phyloP scores from a whole-genome alignment of 345 rosid genomes.

The Jatropha curcas region DNA sequence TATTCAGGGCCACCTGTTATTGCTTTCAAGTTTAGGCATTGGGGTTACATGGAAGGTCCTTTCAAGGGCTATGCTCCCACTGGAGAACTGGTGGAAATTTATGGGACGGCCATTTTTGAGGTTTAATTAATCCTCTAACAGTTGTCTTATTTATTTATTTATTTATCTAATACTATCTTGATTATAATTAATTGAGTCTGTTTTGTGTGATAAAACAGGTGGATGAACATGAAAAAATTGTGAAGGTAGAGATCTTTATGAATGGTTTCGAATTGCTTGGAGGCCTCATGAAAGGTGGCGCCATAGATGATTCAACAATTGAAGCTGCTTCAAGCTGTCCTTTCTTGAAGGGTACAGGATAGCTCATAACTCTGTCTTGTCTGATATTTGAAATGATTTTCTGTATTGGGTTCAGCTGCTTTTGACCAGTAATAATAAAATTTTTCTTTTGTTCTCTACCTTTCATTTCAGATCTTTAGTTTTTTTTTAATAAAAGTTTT shows the following conservation, averaged over 20 bases:
- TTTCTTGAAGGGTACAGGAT: conserved; percentile 42
- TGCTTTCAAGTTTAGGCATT: conserved; percentile 70
- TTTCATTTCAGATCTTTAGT: too few relatives aligned
- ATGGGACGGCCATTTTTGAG: conserved; percentile 42
- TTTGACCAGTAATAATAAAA: too few relatives aligned
- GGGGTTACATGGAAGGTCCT: conserved; percentile 77
- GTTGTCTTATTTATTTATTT: neutral
- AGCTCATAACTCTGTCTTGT: too few relatives aligned
- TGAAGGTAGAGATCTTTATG: conserved; percentile 53
- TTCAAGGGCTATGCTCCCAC: conserved; percentile 64
- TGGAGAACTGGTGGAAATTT: conserved; percentile 45
- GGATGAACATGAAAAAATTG: conserved; percentile 50
- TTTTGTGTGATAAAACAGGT: too few relatives aligned
- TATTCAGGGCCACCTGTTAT: conserved; percentile 58
- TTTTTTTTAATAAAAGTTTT: too few relatives aligned
- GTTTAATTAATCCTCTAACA: too few relatives aligned
- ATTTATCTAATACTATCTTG: too few relatives aligned
- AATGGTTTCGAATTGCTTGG: conserved; percentile 62
- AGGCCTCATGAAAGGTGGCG: conserved; percentile 48
- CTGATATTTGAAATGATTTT: too few relatives aligned
- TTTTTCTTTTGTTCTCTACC: too few relatives aligned
- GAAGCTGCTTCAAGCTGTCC: conserved; percentile 45
- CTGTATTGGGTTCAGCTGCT: too few relatives aligned
- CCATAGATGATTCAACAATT: conserved; percentile 7
- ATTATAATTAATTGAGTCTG: too few relatives aligned